Conservation (phyloP, 2,329 filamentous ascomycete species). For the Penicillium crustosum region DNA sequence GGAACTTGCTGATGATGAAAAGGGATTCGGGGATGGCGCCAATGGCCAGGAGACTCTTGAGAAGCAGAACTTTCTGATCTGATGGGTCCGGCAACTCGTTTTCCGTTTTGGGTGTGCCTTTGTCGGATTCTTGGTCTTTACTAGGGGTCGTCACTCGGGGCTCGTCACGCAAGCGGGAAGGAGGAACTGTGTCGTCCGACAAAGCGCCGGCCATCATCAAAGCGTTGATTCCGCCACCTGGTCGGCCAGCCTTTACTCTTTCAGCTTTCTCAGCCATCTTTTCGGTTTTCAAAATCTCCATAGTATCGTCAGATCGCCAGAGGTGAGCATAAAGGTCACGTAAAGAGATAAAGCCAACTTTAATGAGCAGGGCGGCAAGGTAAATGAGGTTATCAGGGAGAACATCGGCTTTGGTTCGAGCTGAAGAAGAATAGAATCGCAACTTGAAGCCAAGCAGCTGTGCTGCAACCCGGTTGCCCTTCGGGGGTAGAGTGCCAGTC, state of each 20-base stretch:
- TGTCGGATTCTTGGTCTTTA: conserved; percentile 54
- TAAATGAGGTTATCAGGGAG: conserved; percentile 92
- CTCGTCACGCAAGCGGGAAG: conserved; percentile 53
- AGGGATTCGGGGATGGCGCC: conserved; percentile 90
- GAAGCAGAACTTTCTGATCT: conserved; percentile 83
- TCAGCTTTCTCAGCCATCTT: conserved; percentile 75
- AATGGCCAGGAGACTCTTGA: conserved; percentile 83
- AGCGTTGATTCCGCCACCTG: conserved; percentile 75
- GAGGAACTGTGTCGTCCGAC: conserved; percentile 70
- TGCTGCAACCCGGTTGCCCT: conserved; percentile 86
- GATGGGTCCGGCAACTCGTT: conserved; percentile 66
- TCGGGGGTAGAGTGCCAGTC: conserved; percentile 78
- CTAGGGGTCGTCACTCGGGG: conserved; percentile 54
- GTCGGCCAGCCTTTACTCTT: conserved; percentile 68
- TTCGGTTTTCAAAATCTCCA: conserved; percentile 70
- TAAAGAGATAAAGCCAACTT: conserved; percentile 93
- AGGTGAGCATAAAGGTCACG: conserved; percentile 89
- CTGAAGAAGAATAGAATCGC: conserved; percentile 83
- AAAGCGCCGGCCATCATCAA: conserved; percentile 83
- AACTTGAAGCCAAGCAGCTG: conserved; percentile 97
- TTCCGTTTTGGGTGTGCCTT: conserved; percentile 38
- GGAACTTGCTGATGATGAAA: conserved; percentile 87
- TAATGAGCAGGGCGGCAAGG: conserved; percentile 86
- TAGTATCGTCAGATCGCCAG: conserved; percentile 78
- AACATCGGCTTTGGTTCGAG: conserved; percentile 71